These are phyloP conservation scores for Triticum aestivum DNA, from an alignment of 176 grass and related monocot species.

Conservation along the genomic window DNA sequence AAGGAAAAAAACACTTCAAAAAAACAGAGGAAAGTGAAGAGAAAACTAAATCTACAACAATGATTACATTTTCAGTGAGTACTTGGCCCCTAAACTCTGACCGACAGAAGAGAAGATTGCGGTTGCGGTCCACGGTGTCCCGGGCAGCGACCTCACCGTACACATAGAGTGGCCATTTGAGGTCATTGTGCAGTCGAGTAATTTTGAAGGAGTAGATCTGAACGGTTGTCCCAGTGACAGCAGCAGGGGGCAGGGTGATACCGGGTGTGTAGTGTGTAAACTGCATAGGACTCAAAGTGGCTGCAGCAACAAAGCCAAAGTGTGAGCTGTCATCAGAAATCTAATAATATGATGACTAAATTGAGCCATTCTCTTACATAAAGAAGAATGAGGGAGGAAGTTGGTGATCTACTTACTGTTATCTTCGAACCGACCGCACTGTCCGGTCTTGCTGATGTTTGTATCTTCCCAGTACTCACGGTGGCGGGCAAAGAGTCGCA, in stretches of 20 bases:
- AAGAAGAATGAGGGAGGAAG: no score
- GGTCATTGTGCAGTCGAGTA: background rate
- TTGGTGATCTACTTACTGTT: background rate
- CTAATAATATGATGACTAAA: no score
- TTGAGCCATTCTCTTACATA: no score
- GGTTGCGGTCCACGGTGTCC: background rate
- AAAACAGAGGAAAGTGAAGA: background rate
- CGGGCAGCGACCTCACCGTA: background rate
- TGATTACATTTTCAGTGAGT: background rate
- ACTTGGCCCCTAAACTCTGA: background rate
- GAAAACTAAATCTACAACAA: background rate
- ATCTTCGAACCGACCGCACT: background rate
- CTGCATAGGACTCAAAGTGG: background rate
- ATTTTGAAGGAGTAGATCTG: background rate
- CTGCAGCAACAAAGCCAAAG: background rate
- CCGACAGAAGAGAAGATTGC: background rate
- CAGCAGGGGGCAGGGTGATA: background rate
- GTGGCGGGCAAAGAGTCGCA: background rate
- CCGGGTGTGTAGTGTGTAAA: background rate
- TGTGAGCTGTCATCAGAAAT: no score
- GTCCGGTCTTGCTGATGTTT: background rate
- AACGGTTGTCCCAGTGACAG: background rate
- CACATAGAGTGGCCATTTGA: background rate
- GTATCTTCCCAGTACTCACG: background rate
- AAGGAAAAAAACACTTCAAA: background rate